Evolutionary conservation across 768 basidiomycete species (phyloP).

Genomic region (Baorangia bicolor): DNA sequence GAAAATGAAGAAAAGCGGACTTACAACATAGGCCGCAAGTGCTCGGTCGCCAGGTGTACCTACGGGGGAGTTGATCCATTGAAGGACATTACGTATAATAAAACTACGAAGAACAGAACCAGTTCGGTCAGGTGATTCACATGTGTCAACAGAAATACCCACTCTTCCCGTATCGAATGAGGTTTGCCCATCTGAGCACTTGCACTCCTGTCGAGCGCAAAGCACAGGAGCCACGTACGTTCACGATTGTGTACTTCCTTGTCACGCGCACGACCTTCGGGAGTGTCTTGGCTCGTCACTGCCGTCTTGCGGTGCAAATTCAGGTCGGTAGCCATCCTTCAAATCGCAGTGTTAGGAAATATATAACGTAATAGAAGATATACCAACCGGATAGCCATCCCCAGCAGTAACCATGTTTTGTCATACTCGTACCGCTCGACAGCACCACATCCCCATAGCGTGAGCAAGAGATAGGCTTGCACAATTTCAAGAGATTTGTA

Average conservation of each 20-base stretch:
- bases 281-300: slow-evolving; percentile 56
- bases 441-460: slow-evolving; percentile 90
- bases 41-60: slow-evolving; percentile 64
- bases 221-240: slow-evolving; percentile 90
- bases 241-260: slow-evolving; percentile 91
- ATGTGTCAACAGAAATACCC: slow-evolving; percentile 32
- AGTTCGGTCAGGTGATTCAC: not conserved
- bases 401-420: slow-evolving; percentile 86
- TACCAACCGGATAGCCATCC: slow-evolving; percentile 77
- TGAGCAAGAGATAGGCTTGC: slow-evolving; percentile 89
- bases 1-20: slow-evolving; percentile 20
- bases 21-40: slow-evolving; percentile 74
- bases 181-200: slow-evolving; percentile 98
- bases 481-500: slow-evolving; percentile 96
- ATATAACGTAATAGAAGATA: not conserved
- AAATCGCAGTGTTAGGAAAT: slow-evolving; percentile 10
- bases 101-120: slow-evolving; percentile 45
- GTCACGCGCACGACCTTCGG: slow-evolving; percentile 79
- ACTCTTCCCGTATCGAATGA: slow-evolving; percentile 91
- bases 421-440: slow-evolving; percentile 97
- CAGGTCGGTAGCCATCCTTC: slow-evolving; percentile 92
- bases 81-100: slow-evolving; percentile 79
- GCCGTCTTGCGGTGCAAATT: slow-evolving; percentile 90
- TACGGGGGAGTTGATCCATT: slow-evolving; percentile 72
- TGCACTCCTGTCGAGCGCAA: slow-evolving; percentile 81